Evolutionary conservation across 2,329 filamentous ascomycete genomes (phyloP).

Genomic region (Aschersonia sp.): DNA sequence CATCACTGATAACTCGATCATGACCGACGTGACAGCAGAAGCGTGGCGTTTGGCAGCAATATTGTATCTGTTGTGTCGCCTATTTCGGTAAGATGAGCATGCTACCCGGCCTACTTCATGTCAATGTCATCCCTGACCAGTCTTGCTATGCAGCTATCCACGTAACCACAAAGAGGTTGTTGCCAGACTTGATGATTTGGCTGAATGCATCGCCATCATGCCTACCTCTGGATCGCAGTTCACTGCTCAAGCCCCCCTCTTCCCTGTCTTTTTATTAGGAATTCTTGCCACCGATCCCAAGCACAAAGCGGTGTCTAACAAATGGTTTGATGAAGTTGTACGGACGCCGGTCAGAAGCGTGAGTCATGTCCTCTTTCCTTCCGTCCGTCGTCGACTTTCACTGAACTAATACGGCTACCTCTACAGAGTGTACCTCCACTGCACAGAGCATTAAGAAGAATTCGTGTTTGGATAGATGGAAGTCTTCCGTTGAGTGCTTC

Average conservation of each 20-base stretch:
- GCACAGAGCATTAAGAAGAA: constrained; percentile 16
- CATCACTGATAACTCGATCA: constrained; percentile 14
- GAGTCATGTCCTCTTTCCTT: constrained; percentile 9
- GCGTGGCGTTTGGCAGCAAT: constrained; percentile 24
- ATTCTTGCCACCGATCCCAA: constrained; percentile 15
- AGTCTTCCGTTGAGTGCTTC: constrained; percentile 8
- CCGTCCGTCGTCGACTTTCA: neutral
- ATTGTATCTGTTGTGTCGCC: constrained; percentile 23
- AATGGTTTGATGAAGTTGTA: constrained; percentile 23
- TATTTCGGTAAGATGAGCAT: constrained; percentile 15
- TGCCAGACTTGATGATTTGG: constrained; percentile 16
- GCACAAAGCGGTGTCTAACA: constrained; percentile 14
- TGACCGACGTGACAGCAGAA: constrained; percentile 26
- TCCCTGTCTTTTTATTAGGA: constrained; percentile 26
- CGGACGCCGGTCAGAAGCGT: constrained; percentile 23
- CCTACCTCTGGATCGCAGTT: constrained; percentile 24
- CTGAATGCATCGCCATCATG: constrained; percentile 22
- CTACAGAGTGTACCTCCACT: constrained; percentile 25
- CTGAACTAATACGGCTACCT: neutral
- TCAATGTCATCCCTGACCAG: neutral
- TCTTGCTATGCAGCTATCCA: constrained; percentile 14
- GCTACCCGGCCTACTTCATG: neutral
- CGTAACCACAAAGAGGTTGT: constrained; percentile 21
- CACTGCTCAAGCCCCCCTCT: constrained; percentile 25
- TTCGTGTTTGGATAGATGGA: constrained; percentile 19